phyloP scores from a whole-genome alignment of 768 basidiomycete genomes.

The Leucosporidium scottii region DNA sequence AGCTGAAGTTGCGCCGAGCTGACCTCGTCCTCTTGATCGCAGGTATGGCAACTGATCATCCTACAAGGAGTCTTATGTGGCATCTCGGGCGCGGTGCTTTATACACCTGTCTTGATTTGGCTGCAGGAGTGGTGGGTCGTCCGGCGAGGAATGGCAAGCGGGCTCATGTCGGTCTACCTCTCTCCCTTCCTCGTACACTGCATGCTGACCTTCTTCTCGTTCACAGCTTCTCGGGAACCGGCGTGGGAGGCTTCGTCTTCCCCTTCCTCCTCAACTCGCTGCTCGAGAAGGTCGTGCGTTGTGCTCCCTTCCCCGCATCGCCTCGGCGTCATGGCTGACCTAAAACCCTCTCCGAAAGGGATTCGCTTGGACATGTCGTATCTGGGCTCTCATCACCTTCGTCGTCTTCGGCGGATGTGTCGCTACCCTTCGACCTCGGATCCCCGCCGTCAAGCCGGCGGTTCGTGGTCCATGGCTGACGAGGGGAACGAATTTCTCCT shows the following conservation, averaged over 20 bases:
- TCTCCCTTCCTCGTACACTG: not conserved
- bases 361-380: slow-evolving; percentile 25
- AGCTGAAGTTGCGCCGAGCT: not conserved
- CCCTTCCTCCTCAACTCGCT: slow-evolving; percentile 14
- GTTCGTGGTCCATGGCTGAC: no score
- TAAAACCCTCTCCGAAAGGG: not conserved
- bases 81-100: slow-evolving; percentile 7
- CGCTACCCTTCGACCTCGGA: not conserved
- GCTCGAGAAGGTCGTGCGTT: slow-evolving; percentile 5
- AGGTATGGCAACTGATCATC: slow-evolving; percentile 22
- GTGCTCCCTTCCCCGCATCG: no score
- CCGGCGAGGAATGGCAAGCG: slow-evolving; percentile 11
- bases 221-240: not conserved
- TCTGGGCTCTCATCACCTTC: slow-evolving; percentile 20
- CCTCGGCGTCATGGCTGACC: no score
- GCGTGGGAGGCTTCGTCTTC: slow-evolving; percentile 19
- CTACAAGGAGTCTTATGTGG: slow-evolving; percentile 27
- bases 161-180: slow-evolving; percentile 16
- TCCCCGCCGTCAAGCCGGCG: not conserved
- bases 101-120: slow-evolving; percentile 22
- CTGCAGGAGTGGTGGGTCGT: slow-evolving; percentile 22
- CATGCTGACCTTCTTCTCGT: not conserved
- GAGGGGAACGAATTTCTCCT: not conserved
- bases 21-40: not conserved
- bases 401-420: not conserved